Evolutionary conservation across 1,139 yeast genomes (phyloP).

Genomic region (Yamadazyma atmosphaerica): DNA sequence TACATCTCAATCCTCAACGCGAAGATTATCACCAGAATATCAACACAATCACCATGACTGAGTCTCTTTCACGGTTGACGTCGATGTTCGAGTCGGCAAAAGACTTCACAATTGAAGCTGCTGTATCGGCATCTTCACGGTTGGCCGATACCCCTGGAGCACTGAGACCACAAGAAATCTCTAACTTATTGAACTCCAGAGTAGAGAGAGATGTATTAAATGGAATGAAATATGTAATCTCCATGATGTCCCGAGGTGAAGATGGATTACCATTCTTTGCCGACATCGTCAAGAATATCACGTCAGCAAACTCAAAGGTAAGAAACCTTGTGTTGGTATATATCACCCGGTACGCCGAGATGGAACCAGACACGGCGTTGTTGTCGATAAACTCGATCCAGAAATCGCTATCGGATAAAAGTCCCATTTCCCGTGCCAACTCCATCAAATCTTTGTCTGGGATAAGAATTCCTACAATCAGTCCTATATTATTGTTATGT

Average conservation of each 20-base stretch:
- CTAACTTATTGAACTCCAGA: slow-evolving; percentile 65
- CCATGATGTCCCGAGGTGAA: slow-evolving; percentile 64
- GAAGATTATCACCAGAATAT: too few species aligned
- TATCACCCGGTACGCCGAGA: slow-evolving; percentile 74
- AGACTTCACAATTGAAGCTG: slow-evolving; percentile 78
- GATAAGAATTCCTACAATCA: slow-evolving; percentile 73
- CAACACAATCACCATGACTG: slow-evolving; percentile 46
- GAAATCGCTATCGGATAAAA: slow-evolving; percentile 70
- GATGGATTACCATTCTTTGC: slow-evolving; percentile 70
- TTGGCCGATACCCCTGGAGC: slow-evolving; percentile 58
- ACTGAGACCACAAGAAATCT: slow-evolving; percentile 62
- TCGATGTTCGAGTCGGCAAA: slow-evolving; percentile 75
- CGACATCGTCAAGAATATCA: slow-evolving; percentile 85
- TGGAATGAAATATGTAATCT: slow-evolving; percentile 77
- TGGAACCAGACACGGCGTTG: slow-evolving; percentile 84
- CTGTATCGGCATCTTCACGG: slow-evolving; percentile 71
- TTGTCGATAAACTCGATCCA: slow-evolving; percentile 91
- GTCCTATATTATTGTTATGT: slow-evolving; percentile 75
- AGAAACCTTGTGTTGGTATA: slow-evolving; percentile 79
- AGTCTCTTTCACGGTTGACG: slow-evolving; percentile 40
- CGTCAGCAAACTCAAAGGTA: slow-evolving; percentile 66
- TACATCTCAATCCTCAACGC: not conserved
- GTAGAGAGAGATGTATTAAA: slow-evolving; percentile 67
- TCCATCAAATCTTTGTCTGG: slow-evolving; percentile 82
- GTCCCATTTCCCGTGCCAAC: slow-evolving; percentile 65